Evolutionary conservation across 2,329 filamentous ascomycete species (phyloP), one percentile per base, ranked within the genome.

Genomic region (Penicillium fuscoglaucum): DNA sequence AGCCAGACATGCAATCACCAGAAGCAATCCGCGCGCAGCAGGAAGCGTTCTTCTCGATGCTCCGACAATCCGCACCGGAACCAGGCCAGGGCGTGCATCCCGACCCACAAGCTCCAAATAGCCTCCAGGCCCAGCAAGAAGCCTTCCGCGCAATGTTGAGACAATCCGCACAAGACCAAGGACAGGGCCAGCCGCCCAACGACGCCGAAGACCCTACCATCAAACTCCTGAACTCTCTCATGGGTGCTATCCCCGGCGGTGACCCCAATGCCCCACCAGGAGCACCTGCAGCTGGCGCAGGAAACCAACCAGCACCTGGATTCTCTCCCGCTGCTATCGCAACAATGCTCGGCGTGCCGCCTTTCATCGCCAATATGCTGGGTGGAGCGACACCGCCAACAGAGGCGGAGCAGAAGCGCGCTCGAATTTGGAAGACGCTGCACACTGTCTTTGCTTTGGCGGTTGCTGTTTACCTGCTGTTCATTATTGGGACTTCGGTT

Each of bases 401-500:
- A 5, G 69, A 75, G 15, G 66, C 70, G 46, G 71, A 77, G 59
- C 68, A 74, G 61, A 71, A 72, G 53, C 67, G 68, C 13, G 61
- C 70, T 37, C 68, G 64, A 44, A 62, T 83, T 10, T 87, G 85
- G 85, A 82, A 83, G 52, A 70, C 84, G 24, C 69, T 86, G 10
- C 86, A 88, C 66, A 79, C 82, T 6, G 46, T 87, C 17, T 86
- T 87, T 68, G 80, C 84, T 4, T 69, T 87, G n/a, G 67, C 72
- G 2, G 74, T 86, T 24, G 84, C 82, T 0, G 64, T 82, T 41
- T 88, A 87, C 70, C 77, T 79, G 39, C 61, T 79, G 0, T 68
- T 76, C 29, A 58, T 74, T 17, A 66, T 79, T 40, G 65, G 71
- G 29, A 60, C 68, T 35, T 75, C 78, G 17, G 70, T 76, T 43